Base-by-base conservation (phyloP, 2,329 filamentous ascomycete genomes). In the Blastomyces percursus region DNA sequence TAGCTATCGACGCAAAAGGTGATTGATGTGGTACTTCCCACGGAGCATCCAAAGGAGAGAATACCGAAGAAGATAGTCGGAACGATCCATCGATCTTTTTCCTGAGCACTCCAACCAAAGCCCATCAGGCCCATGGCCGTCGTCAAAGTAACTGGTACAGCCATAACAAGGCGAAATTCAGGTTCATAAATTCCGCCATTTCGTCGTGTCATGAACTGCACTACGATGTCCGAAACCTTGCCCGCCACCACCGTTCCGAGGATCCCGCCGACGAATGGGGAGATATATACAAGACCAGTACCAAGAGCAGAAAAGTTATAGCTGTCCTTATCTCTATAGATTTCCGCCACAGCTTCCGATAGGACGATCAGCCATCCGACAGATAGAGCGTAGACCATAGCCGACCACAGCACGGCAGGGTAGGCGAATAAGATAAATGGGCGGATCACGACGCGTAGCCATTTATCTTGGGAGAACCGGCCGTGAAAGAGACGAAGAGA, bases 111-210 rank as follows among this genome's bases (percentile, higher is more conserved):
- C 94, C 93, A 97, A n/a, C 93, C 93, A 70, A 94, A 97, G 1
- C 91, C 93, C 86, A 96, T 96, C 19, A 97, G 82, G 0, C 94
- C 94, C 40, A 93, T 85, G 1, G 86, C 85, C 0, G 92, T 96
- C 3, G 86, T 85, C 61, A 96, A 70, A 0, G 87, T 80, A 40
- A 96, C 86, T 0, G 92, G 93, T 2, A 87, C 76, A 0, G 86
- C 90, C 93, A 97, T 96, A 52, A 96, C 82, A 0, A 96, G 82
- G 7, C 92, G 85, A 71, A 95, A 97, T 74, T 97, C 93, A 0
- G 93, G 93, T 74, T 97, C 93, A 73, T 96, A 97, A 2, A 97
- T 79, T 1, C 93, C 93, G n/a, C 90, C 91, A 68, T 97, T 97
- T 35, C 86, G 86, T 44, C 86, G 83, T 1, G 90, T 83, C 88